These are phyloP conservation scores for Ehretia macrophylla DNA, from an alignment of 257 asterid genomes.

Conservation along the genomic window DNA sequence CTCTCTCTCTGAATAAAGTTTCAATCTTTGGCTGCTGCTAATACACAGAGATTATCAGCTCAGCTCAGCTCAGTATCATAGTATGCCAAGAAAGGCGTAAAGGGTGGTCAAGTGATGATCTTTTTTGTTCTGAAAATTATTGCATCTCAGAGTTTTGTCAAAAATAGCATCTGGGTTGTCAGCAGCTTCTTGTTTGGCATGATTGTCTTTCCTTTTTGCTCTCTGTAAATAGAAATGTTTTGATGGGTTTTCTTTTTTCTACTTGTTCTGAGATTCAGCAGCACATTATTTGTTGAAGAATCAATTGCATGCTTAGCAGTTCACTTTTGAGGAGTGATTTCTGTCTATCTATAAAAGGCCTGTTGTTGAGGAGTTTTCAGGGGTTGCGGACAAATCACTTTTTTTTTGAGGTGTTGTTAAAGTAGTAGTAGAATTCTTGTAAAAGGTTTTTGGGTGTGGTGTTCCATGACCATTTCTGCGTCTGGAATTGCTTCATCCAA, in stretches of 20 bases:
- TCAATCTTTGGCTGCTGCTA: conserved; percentile 29
- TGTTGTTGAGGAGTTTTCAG: conserved; percentile 17
- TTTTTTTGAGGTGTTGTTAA: conserved; percentile 3
- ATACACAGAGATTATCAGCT: conserved; percentile 14
- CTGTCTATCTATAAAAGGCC: conserved; percentile 7
- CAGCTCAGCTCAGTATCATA: conserved; percentile 2
- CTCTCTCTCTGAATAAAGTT: conserved; percentile 22
- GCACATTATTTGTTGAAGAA: background rate
- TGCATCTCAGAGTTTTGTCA: background rate
- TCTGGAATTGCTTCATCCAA: conserved; percentile 21
- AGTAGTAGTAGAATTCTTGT: conserved; percentile 8
- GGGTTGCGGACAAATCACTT: too few relatives aligned
- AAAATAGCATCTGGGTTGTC: conserved; percentile 22
- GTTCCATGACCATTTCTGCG: conserved; percentile 27
- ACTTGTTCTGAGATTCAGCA: background rate
- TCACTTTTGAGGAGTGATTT: conserved; percentile 21
- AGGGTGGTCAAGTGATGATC: background rate
- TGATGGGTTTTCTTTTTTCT: conserved; percentile 22
- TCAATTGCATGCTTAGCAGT: conserved; percentile 4
- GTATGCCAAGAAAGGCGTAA: background rate
- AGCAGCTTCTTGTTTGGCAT: conserved; percentile 30
- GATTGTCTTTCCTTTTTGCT: conserved; percentile 25
- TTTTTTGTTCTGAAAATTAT: background rate
- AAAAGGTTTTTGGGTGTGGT: conserved; percentile 9
- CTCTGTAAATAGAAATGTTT: conserved; percentile 27